Percentiles rank a stretch among this genome's conserved stretches.
These are phyloP conservation scores for Colletotrichum aenigma DNA, from an alignment of 2,329 filamentous ascomycete genomes.

Conservation along the genomic window DNA sequence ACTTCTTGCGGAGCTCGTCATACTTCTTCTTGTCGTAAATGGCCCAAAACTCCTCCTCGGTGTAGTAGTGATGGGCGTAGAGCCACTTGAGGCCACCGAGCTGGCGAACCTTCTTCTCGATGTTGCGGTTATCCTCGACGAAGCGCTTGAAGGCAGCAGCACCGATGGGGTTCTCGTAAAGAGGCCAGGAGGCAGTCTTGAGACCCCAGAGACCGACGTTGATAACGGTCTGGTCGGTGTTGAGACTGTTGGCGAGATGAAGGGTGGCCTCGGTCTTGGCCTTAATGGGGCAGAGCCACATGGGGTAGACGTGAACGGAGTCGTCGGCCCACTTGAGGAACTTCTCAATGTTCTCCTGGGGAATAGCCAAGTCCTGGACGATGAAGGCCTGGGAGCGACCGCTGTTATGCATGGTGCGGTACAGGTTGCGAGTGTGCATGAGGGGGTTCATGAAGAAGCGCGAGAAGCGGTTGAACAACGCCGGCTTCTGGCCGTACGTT, in stretches of 20 bases:
- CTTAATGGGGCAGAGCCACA: slow-evolving; percentile 32
- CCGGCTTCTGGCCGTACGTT: slow-evolving; percentile 62
- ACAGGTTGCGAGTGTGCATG: slow-evolving; percentile 66
- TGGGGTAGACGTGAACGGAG: slow-evolving; percentile 28
- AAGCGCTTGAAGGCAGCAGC: slow-evolving; percentile 33
- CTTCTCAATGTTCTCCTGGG: slow-evolving; percentile 46
- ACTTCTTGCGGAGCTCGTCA: slow-evolving; percentile 61
- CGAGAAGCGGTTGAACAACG: slow-evolving; percentile 58
- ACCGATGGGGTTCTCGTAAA: not conserved
- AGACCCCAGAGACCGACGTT: slow-evolving; percentile 4
- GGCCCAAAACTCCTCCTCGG: slow-evolving; percentile 69
- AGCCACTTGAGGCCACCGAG: slow-evolving; percentile 71
- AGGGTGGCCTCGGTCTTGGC: not conserved
- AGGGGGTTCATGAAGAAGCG: slow-evolving; percentile 64
- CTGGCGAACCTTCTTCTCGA: slow-evolving; percentile 64
- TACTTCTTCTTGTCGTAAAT: slow-evolving; percentile 65
- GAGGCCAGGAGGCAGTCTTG: not conserved
- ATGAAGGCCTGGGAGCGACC: slow-evolving; percentile 60
- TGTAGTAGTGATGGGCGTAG: slow-evolving; percentile 72
- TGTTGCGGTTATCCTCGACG: slow-evolving; percentile 57
- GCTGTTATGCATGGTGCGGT: slow-evolving; percentile 64
- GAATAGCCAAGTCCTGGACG: slow-evolving; percentile 67
- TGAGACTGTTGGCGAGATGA: slow-evolving; percentile 26
- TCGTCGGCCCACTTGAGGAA: slow-evolving; percentile 32
- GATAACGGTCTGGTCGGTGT: not conserved